phyloP scores from a whole-genome alignment of 805 yeast genomes.

The Yarrowia deformans region DNA sequence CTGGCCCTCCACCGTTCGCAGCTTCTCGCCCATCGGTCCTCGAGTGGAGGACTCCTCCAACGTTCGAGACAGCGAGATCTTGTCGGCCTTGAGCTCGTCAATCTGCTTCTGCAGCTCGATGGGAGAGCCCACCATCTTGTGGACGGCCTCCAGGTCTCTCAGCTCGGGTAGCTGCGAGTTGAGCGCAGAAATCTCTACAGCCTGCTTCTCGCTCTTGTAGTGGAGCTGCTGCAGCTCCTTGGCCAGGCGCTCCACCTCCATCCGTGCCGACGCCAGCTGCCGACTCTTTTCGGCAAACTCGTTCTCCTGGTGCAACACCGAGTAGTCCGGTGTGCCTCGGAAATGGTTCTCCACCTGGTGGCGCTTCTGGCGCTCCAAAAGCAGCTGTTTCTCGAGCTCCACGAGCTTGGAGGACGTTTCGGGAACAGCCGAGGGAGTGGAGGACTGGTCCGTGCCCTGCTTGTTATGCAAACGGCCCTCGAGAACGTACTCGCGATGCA shows the following conservation, averaged over 20 bases:
- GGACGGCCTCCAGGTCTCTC: slow-evolving; percentile 44
- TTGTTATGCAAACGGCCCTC: slow-evolving; percentile 33
- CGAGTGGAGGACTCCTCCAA: slow-evolving; percentile 48
- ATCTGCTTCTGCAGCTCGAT: slow-evolving; percentile 48
- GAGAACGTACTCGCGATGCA: slow-evolving; percentile 50
- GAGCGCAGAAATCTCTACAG: slow-evolving; percentile 42
- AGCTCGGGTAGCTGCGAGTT: slow-evolving; percentile 46
- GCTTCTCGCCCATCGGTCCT: slow-evolving; percentile 51
- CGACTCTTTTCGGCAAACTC: slow-evolving; percentile 36
- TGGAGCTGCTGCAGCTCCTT: slow-evolving; percentile 46
- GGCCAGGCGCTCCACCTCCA: slow-evolving; percentile 45
- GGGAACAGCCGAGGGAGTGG: slow-evolving; percentile 9
- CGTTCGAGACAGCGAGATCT: slow-evolving; percentile 47
- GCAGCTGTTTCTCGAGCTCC: slow-evolving; percentile 47
- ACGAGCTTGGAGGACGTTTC: slow-evolving; percentile 44
- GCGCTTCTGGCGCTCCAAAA: slow-evolving; percentile 49
- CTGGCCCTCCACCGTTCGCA: slow-evolving; percentile 50
- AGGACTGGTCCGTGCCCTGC: neutral
- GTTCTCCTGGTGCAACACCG: slow-evolving; percentile 15
- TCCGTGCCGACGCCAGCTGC: slow-evolving; percentile 33
- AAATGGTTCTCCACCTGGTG: slow-evolving; percentile 44
- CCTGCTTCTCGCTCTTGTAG: slow-evolving; percentile 43
- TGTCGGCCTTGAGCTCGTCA: slow-evolving; percentile 49
- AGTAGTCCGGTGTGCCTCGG: slow-evolving; percentile 28
- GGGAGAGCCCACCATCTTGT: slow-evolving; percentile 46